These are phyloP conservation scores for Sporothrix mexicana DNA, from an alignment of 2,329 filamentous ascomycete species.

Conservation along the genomic window DNA sequence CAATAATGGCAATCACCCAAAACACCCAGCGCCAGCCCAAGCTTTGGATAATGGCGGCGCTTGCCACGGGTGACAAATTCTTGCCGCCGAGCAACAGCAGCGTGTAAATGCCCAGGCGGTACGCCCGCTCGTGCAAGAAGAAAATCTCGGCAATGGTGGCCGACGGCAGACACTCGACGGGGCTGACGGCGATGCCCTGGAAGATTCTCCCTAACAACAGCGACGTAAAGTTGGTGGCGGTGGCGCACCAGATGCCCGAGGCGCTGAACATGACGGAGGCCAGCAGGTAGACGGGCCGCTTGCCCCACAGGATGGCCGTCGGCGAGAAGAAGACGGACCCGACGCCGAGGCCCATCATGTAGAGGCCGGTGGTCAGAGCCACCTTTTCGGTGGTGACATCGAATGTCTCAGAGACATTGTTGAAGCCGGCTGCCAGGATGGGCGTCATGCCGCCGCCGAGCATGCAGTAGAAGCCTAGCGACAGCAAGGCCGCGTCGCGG, in stretches of 20 bases:
- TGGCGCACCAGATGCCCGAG: constrained; percentile 82
- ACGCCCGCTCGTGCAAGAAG: constrained; percentile 92
- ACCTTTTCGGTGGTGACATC: constrained; percentile 72
- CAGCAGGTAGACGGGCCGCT: constrained; percentile 85
- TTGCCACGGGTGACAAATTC: constrained; percentile 86
- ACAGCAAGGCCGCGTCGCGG: constrained; percentile 78
- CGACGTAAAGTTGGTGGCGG: constrained; percentile 80
- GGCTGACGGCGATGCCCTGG: constrained; percentile 85
- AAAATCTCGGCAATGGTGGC: constrained; percentile 96
- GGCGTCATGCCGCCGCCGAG: constrained; percentile 92
- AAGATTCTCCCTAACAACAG: constrained; percentile 83
- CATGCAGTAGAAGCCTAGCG: constrained; percentile 90
- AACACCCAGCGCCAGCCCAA: constrained; percentile 91
- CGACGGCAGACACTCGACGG: constrained; percentile 89
- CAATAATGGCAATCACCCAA: constrained; percentile 83
- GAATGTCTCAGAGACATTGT: constrained; percentile 71
- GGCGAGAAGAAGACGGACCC: constrained; percentile 85
- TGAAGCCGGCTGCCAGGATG: constrained; percentile 87
- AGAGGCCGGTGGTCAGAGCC: constrained; percentile 86
- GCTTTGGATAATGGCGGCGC: constrained; percentile 79
- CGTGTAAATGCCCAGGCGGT: constrained; percentile 91
- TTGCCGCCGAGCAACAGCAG: constrained; percentile 87
- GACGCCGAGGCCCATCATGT: constrained; percentile 90
- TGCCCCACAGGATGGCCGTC: constrained; percentile 88
- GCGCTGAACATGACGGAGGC: constrained; percentile 78